These are phyloP conservation scores for Testicularia cyperi DNA, from an alignment of 1,284 basidiomycete species.

Conservation along the genomic window DNA sequence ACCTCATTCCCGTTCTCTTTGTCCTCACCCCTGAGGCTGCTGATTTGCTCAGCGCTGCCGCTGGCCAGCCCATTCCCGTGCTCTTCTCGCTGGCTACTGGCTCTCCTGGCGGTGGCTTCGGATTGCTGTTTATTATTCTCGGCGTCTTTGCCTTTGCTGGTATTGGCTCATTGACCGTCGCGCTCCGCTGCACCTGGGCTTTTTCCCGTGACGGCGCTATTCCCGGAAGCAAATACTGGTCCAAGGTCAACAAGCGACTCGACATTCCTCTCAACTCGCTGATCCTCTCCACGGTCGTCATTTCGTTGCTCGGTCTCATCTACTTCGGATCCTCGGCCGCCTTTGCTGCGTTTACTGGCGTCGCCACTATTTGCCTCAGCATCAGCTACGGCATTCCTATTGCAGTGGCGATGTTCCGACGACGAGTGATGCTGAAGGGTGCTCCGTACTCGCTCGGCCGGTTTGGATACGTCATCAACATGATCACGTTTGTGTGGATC, in stretches of 20 bases:
- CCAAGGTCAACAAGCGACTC: slow-evolving; percentile 60
- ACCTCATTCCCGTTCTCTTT: slow-evolving; percentile 63
- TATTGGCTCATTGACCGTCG: slow-evolving; percentile 63
- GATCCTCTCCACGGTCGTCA: slow-evolving; percentile 61
- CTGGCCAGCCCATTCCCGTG: slow-evolving; percentile 62
- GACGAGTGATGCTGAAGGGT: slow-evolving; percentile 56
- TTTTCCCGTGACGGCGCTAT: slow-evolving; percentile 63
- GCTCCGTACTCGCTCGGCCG: slow-evolving; percentile 62
- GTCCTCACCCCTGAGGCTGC: slow-evolving; percentile 61
- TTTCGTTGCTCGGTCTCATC: slow-evolving; percentile 61
- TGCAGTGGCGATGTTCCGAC: slow-evolving; percentile 59
- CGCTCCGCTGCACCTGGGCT: slow-evolving; percentile 62
- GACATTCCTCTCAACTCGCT: slow-evolving; percentile 62
- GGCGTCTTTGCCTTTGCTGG: slow-evolving; percentile 63
- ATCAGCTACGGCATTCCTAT: slow-evolving; percentile 62
- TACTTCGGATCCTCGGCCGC: slow-evolving; percentile 47
- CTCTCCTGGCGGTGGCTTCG: slow-evolving; percentile 61
- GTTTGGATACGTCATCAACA: slow-evolving; percentile 60
- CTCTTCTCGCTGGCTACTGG: slow-evolving; percentile 63
- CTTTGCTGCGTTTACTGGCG: slow-evolving; percentile 49
- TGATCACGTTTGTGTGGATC: slow-evolving; percentile 62
- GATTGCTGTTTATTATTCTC: slow-evolving; percentile 63
- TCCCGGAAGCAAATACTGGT: slow-evolving; percentile 61
- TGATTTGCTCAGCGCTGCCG: slow-evolving; percentile 60
- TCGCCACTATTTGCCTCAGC: slow-evolving; percentile 41